These are phyloP conservation scores for Septoria petroselini DNA, from an alignment of 2,329 filamentous ascomycete genomes.

Conservation along the genomic window DNA sequence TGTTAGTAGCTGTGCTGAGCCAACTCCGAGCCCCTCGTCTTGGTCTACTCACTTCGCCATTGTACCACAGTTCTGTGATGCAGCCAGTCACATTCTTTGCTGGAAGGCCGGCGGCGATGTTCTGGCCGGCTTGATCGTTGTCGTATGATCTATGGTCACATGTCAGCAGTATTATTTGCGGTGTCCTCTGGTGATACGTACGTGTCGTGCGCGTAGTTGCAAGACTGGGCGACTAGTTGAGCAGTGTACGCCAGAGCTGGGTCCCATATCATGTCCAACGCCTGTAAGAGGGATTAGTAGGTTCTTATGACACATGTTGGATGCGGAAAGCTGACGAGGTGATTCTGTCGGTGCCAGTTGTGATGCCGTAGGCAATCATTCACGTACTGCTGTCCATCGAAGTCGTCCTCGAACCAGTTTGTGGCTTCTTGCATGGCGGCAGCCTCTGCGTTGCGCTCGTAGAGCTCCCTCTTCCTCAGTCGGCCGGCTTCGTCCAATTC, in stretches of 20 bases:
- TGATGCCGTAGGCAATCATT: slow-evolving; percentile 64
- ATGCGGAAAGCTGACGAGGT: slow-evolving; percentile 38
- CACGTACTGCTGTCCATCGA: slow-evolving; percentile 28
- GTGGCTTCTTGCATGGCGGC: not conserved
- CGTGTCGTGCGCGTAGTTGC: slow-evolving; percentile 73
- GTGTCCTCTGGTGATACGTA: slow-evolving; percentile 46
- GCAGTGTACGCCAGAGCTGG: slow-evolving; percentile 62
- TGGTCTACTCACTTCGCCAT: too few relatives aligned
- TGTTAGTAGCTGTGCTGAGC: too few relatives aligned
- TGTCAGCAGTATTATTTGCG: slow-evolving; percentile 45
- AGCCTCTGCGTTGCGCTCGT: slow-evolving; percentile 4
- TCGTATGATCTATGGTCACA: slow-evolving; percentile 47
- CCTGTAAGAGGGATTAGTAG: slow-evolving; percentile 53
- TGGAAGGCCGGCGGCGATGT: slow-evolving; percentile 69
- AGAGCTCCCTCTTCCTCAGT: slow-evolving; percentile 4
- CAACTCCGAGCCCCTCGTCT: too few relatives aligned
- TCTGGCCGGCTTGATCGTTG: slow-evolving; percentile 63
- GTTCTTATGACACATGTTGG: not conserved
- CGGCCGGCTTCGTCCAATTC: slow-evolving; percentile 1
- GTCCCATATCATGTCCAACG: slow-evolving; percentile 53
- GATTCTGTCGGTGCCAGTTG: slow-evolving; percentile 81
- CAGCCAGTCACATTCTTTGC: slow-evolving; percentile 59
- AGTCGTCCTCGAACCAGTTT: slow-evolving; percentile 6
- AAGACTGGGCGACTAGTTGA: slow-evolving; percentile 59
- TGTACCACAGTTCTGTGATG: slow-evolving; percentile 85